Evolutionary conservation across 495 filamentous ascomycete genomes (phyloP), one percentile per base, ranked within the genome.

Genomic region (Letharia columbiana): DNA sequence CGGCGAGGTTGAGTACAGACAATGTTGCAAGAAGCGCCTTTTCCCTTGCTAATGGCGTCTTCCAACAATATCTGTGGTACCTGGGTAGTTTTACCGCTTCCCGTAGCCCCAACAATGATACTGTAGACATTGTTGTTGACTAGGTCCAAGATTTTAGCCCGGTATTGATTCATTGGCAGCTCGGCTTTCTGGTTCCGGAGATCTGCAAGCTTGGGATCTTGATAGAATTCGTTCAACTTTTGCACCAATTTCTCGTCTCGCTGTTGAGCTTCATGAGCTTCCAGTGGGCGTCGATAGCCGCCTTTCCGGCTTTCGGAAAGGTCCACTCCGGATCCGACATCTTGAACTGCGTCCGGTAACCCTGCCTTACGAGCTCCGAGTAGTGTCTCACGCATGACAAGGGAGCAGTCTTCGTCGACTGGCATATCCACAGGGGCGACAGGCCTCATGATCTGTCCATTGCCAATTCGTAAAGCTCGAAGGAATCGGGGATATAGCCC

Each of bases 1-100:
- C 82, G 76, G 57, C 84, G 78, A 39, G 84, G 84, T 65, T 86
- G 84, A 40, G 84, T 81, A 68, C 84, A 86, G 44, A 86, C 78
- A 64, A 83, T 80, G 66, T 83, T 82, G 67, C 81, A 81, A 39
- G 65, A 54, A 37, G 72, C 74, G 33, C 81, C 81, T n/a, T 61
- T 60, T 8, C 76, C 78, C 15, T 65, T 62, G 23, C 68, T 67
- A 64, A 81, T 83, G 15, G 80, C 77, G 58, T 84, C 71, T 60
- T 86, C 83, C 7, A 86, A 68, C 41, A 87, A 65, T 17, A 86
- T 83, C 66, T 86, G 84, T 31, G 84, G 84, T 15, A 86, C 76
- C 72, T 87, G 84, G 4, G 84, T 87, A 1, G 84, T 86, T 69
- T 87, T 87, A 54, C 84, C 84, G 60, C 79, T 80, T 28, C 84